Conservation (phyloP, 129 eudicot species). For the Apium graveolens region DNA sequence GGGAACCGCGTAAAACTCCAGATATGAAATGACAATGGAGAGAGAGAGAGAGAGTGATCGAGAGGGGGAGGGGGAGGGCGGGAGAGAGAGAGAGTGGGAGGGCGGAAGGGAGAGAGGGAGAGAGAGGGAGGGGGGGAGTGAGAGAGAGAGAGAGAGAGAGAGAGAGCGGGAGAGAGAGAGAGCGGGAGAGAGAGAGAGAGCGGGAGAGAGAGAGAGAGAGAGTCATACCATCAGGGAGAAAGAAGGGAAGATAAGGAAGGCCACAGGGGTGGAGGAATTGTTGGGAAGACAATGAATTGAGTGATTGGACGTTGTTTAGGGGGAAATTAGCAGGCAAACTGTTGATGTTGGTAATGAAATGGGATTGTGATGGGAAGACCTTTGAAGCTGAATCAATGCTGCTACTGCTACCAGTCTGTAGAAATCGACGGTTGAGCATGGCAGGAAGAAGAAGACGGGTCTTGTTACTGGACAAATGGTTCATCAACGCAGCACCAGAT, state of each 20-base stretch:
- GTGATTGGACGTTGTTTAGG: slow-evolving; percentile 32
- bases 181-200: not conserved
- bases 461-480: slow-evolving; percentile 31
- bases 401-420: slow-evolving; percentile 11
- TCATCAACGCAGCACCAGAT: slow-evolving; percentile 44
- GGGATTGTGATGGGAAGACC: slow-evolving; percentile 18
- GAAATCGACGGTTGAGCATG: slow-evolving; percentile 9
- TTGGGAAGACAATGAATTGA: slow-evolving; percentile 24
- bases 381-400: slow-evolving; percentile 24
- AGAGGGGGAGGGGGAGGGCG: too few relatives aligned
- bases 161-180: too few relatives aligned
- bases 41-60: too few relatives aligned
- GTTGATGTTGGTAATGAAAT: slow-evolving; percentile 25
- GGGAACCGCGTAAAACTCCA: not conserved
- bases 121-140: too few relatives aligned
- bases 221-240: slow-evolving; percentile 72
- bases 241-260: slow-evolving; percentile 61
- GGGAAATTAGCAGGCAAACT: slow-evolving; percentile 14
- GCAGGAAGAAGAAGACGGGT: slow-evolving; percentile 4
- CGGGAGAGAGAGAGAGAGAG: not conserved
- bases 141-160: too few relatives aligned
- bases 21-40: not conserved
- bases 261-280: slow-evolving; percentile 61
- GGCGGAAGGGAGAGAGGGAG: too few relatives aligned
- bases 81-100: not conserved